A percentile compares a stretch with the other conserved stretches of the same genome.
These are phyloP conservation scores for Teunomyces atbi DNA, from an alignment of 805 yeast genomes.

Conservation along the genomic window DNA sequence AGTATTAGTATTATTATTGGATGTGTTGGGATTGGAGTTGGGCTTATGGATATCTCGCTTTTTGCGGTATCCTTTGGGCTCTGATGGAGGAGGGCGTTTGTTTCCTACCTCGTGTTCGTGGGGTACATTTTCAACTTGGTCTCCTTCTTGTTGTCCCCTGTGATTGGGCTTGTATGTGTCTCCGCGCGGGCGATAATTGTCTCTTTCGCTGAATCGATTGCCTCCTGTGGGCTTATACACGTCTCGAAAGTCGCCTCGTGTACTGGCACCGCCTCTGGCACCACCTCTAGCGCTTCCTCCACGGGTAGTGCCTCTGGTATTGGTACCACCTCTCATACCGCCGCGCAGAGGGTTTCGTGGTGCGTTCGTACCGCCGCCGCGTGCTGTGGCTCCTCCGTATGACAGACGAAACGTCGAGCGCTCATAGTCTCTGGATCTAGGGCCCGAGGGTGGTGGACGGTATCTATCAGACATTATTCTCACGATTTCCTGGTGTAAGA, in stretches of 20 bases:
- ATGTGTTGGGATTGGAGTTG: not conserved
- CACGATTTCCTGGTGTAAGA: not conserved
- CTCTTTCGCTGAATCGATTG: constrained; percentile 22
- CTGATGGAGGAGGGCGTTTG: constrained; percentile 10
- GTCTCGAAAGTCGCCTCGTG: constrained; percentile 2
- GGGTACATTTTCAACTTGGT: not conserved
- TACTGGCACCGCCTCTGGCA: not conserved
- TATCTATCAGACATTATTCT: constrained; percentile 34
- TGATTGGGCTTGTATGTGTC: constrained; percentile 9
- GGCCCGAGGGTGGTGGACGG: constrained; percentile 29
- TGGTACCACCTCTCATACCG: constrained; percentile 9
- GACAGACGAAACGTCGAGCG: constrained; percentile 2
- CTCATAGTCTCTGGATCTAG: constrained; percentile 19
- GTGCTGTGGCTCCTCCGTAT: not conserved
- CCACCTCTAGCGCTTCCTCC: not conserved
- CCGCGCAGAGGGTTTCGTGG: constrained; percentile 3
- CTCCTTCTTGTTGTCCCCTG: not conserved
- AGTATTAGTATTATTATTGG: constrained; percentile 1
- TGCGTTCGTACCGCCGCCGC: constrained; percentile 1
- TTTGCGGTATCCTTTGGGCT: constrained; percentile 10
- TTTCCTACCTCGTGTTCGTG: constrained; percentile 6
- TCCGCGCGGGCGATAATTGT: constrained; percentile 19
- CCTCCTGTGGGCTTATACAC: constrained; percentile 13
- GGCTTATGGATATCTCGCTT: constrained; percentile 6
- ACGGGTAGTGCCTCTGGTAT: constrained; percentile 1